These are phyloP conservation scores for Trifolium fragiferum DNA, from an alignment of 306 rosid species.

Conservation along the genomic window DNA sequence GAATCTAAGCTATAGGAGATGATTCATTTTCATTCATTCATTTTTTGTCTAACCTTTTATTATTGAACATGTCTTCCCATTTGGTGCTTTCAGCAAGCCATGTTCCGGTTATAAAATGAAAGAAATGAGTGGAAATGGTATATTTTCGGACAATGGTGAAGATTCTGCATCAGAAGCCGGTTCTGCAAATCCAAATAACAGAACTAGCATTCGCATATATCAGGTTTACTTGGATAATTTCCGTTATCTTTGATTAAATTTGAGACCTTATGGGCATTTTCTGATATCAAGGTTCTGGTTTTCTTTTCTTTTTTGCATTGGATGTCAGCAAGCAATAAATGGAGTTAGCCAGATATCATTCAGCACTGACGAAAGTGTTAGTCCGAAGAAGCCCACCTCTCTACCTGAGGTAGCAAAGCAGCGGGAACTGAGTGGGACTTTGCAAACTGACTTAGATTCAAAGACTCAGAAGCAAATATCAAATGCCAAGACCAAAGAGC, in stretches of 20 bases:
- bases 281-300: slow-evolving; percentile 4
- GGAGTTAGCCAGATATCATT: slow-evolving; percentile 96
- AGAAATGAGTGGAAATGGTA: slow-evolving; percentile 85
- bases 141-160: slow-evolving; percentile 61
- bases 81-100: slow-evolving; percentile 66
- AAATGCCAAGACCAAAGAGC: slow-evolving; percentile 83
- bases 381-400: slow-evolving; percentile 78
- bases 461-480: slow-evolving; percentile 71
- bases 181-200: slow-evolving; percentile 53
- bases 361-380: slow-evolving; percentile 70
- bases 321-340: slow-evolving; percentile 66
- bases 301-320: slow-evolving; percentile 28
- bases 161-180: slow-evolving; percentile 57
- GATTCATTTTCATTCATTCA: neutral
- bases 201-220: slow-evolving; percentile 66
- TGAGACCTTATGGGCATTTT: neutral
- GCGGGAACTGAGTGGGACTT: slow-evolving; percentile 88
- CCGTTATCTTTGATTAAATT: neutral
- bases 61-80: neutral
- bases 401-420: slow-evolving; percentile 95
- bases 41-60: neutral
- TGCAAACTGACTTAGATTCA: slow-evolving; percentile 67
- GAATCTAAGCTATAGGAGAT: slow-evolving; percentile 24
- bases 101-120: slow-evolving; percentile 89
- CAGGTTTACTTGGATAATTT: slow-evolving; percentile 56